Conservation (phyloP, 805 yeast genomes). For the Suhomyces emberorum region DNA sequence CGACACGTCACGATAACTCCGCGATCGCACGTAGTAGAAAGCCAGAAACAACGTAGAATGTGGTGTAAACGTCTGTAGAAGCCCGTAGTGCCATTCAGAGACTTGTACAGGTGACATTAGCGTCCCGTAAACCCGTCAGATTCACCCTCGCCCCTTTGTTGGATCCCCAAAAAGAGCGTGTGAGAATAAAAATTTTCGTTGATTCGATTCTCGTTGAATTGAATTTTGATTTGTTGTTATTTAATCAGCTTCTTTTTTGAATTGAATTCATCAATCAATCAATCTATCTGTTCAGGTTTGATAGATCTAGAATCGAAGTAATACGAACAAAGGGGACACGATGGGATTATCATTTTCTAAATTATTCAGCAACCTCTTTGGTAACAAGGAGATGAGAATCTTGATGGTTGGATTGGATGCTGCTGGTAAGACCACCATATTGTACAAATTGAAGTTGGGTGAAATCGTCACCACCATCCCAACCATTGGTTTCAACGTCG, state of each 20-base stretch:
- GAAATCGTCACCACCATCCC: slow-evolving; percentile 43
- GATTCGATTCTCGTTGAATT: slow-evolving; percentile 2
- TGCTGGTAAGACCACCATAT: slow-evolving; percentile 42
- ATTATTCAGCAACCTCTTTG: slow-evolving; percentile 39
- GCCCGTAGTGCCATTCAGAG: too few relatives aligned
- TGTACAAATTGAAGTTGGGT: slow-evolving; percentile 42
- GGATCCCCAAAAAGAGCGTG: slow-evolving; percentile 3
- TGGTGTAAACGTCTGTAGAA: too few relatives aligned
- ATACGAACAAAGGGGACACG: slow-evolving; percentile 1
- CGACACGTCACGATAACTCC: background rate
- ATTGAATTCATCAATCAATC: slow-evolving; percentile 6
- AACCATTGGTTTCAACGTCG: slow-evolving; percentile 43
- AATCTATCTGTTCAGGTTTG: background rate
- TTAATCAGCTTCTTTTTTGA: slow-evolving; percentile 2
- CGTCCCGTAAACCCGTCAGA: too few relatives aligned
- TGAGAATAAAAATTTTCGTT: slow-evolving; percentile 7
- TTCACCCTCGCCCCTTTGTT: background rate
- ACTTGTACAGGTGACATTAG: too few relatives aligned
- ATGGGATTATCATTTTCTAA: slow-evolving; percentile 42
- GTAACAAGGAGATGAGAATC: slow-evolving; percentile 43
- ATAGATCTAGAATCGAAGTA: background rate
- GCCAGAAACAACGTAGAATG: too few relatives aligned
- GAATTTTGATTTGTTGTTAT: slow-evolving; percentile 9
- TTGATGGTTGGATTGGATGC: slow-evolving; percentile 45
- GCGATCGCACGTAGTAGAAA: background rate